phyloP scores from a whole-genome alignment of 345 rosid species.

The Garcia nutans region DNA sequence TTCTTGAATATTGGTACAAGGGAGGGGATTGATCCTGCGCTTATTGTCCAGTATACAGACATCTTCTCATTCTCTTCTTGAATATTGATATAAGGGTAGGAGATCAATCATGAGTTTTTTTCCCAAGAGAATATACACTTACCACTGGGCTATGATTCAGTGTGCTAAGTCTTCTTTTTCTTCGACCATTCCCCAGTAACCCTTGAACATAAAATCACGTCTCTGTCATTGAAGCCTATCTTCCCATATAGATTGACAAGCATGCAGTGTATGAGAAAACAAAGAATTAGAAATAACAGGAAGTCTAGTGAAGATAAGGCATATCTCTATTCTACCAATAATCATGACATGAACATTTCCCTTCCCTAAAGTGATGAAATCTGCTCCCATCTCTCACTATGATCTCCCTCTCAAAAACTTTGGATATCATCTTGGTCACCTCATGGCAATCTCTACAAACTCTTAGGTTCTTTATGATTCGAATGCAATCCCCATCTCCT shows the following conservation, averaged over 20 bases:
- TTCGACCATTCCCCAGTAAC: slow-evolving; percentile 50
- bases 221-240: slow-evolving; percentile 41
- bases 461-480: slow-evolving; percentile 34
- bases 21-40: too few species aligned
- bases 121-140: too few species aligned
- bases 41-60: too few species aligned
- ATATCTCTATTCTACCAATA: slow-evolving; percentile 25
- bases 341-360: slow-evolving; percentile 32
- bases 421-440: slow-evolving; percentile 28
- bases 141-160: too few species aligned
- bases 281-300: not conserved
- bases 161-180: slow-evolving; percentile 17
- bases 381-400: slow-evolving; percentile 38
- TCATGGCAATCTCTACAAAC: slow-evolving; percentile 34
- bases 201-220: slow-evolving; percentile 40
- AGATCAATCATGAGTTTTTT: too few species aligned
- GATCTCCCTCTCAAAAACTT: slow-evolving; percentile 27
- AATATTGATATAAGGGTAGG: too few species aligned
- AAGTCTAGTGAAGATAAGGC: not conserved
- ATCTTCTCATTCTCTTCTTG: too few species aligned
- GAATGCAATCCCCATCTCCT: slow-evolving; percentile 15
- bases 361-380: slow-evolving; percentile 38
- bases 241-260: slow-evolving; percentile 27
- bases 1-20: not conserved
- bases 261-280: slow-evolving; percentile 7